Conservation (phyloP, 331 rosid genomes). For the Acacia concinna region DNA sequence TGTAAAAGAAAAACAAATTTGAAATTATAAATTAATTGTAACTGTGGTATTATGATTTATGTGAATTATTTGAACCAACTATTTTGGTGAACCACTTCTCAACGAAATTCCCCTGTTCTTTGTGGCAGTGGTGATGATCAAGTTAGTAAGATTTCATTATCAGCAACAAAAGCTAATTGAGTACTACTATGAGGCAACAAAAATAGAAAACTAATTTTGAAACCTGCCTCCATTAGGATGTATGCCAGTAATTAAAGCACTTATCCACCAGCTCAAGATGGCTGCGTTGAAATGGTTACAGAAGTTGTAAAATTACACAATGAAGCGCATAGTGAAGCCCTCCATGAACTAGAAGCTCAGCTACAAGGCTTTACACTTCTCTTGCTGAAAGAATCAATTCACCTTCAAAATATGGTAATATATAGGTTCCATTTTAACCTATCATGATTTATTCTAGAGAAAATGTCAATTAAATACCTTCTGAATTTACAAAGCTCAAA, state of each 20-base stretch:
- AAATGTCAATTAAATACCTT: too few species aligned
- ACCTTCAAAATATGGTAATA: conserved; percentile 18
- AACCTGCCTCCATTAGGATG: conserved; percentile 17
- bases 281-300: conserved; percentile 23
- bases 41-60: background rate
- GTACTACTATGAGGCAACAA: background rate
- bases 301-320: conserved; percentile 33
- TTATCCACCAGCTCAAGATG: background rate
- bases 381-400: background rate
- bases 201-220: too few species aligned
- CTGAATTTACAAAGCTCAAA: too few species aligned
- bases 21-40: too few species aligned
- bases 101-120: background rate
- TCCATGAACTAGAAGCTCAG: conserved; percentile 19
- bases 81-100: background rate
- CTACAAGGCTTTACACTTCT: conserved; percentile 32
- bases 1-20: too few species aligned
- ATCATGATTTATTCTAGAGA: too few species aligned
- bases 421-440: too few species aligned
- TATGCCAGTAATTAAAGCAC: background rate
- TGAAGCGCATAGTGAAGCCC: too few species aligned
- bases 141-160: background rate
- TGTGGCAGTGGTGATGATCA: background rate
- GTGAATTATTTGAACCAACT: background rate
- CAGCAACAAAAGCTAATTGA: background rate